Conservation (phyloP, 1,284 basidiomycete genomes). For the Cerioporus squamosus region DNA sequence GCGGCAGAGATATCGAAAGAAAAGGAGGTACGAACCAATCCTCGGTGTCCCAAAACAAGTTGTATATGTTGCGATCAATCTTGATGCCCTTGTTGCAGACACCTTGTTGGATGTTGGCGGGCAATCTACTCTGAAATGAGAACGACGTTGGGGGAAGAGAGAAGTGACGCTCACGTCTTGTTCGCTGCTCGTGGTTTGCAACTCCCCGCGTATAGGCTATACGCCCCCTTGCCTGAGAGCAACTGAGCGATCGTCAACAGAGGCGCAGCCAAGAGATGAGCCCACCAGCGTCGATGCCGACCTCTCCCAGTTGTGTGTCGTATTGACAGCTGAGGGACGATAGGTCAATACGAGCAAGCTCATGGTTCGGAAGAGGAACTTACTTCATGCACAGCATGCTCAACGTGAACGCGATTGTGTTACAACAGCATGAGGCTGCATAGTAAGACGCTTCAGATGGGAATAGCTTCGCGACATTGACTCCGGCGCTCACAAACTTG, state of each 20-base stretch:
- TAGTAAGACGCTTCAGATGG: not conserved
- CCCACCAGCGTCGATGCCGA: conserved; percentile 22
- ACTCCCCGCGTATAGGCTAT: not conserved
- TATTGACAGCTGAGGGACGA: conserved; percentile 19
- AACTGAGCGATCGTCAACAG: not conserved
- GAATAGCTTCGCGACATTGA: no score
- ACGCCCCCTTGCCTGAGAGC: conserved; percentile 10
- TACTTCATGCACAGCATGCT: conserved; percentile 23
- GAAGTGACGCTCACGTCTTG: conserved; percentile 12
- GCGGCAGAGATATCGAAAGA: no score
- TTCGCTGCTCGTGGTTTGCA: conserved; percentile 5
- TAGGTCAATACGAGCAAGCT: not conserved
- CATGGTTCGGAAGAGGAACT: conserved; percentile 4
- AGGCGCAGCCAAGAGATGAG: not conserved
- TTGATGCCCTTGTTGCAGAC: conserved; percentile 26
- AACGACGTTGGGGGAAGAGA: not conserved
- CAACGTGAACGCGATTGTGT: not conserved
- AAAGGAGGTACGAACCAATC: conserved; percentile 15
- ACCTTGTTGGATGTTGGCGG: conserved; percentile 20
- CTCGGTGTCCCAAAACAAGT: conserved; percentile 18
- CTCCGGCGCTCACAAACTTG: not conserved
- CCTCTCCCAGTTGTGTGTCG: not conserved
- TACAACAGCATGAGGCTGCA: not conserved
- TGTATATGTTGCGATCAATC: conserved; percentile 21
- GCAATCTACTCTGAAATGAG: conserved; percentile 6